These are phyloP conservation scores for Mycena latifolia DNA, from an alignment of 768 basidiomycete genomes.

Conservation along the genomic window DNA sequence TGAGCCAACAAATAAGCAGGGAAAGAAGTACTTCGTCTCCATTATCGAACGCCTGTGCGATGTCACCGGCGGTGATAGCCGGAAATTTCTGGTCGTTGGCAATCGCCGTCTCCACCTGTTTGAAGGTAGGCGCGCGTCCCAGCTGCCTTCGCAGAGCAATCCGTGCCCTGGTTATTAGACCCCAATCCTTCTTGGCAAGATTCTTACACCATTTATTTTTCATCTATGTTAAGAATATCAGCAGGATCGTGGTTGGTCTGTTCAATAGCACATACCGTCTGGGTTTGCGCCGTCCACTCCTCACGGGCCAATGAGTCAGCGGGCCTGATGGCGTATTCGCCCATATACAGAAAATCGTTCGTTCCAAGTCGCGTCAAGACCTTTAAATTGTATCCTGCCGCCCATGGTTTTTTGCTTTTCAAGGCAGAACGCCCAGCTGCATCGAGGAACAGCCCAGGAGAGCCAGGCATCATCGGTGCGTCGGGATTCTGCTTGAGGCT, in stretches of 20 bases:
- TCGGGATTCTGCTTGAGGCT: slow-evolving; percentile 28
- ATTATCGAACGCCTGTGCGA: slow-evolving; percentile 41
- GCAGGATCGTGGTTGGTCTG: no score
- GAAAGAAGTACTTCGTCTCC: slow-evolving; percentile 48
- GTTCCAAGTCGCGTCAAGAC: slow-evolving; percentile 15
- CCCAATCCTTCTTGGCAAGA: slow-evolving; percentile 46
- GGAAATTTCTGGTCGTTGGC: slow-evolving; percentile 16
- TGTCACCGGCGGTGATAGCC: slow-evolving; percentile 40
- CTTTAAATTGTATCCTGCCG: slow-evolving; percentile 4
- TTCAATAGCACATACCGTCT: neutral
- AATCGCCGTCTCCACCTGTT: slow-evolving; percentile 37
- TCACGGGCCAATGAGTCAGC: slow-evolving; percentile 12
- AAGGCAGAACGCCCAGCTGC: slow-evolving; percentile 10
- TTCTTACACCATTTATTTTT: slow-evolving; percentile 44
- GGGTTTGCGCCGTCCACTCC: slow-evolving; percentile 11
- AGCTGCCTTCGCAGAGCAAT: slow-evolving; percentile 43
- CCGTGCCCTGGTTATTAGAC: slow-evolving; percentile 39
- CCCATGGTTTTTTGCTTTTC: neutral
- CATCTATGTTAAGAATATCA: slow-evolving; percentile 35
- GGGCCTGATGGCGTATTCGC: slow-evolving; percentile 14
- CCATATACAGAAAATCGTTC: slow-evolving; percentile 19
- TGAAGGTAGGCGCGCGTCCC: slow-evolving; percentile 40
- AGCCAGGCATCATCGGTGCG: slow-evolving; percentile 27
- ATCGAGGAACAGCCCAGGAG: slow-evolving; percentile 30
- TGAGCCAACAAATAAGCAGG: neutral